phyloP scores from a whole-genome alignment of 1,284 basidiomycete genomes.

The Marasmius fiardii region DNA sequence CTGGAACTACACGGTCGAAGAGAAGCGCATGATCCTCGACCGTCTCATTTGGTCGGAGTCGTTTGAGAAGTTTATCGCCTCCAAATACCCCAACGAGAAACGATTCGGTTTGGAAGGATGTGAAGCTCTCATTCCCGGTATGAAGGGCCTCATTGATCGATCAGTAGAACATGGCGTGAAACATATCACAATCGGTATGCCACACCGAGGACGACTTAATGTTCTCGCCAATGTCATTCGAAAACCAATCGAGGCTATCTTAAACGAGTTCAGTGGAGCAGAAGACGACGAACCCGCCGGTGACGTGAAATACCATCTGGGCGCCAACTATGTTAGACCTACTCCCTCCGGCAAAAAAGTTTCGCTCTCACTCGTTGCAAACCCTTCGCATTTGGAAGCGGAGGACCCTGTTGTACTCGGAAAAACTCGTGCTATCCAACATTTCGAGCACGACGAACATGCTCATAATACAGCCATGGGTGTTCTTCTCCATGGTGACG shows the following conservation, averaged over 20 bases:
- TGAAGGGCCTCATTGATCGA: slow-evolving; percentile 98
- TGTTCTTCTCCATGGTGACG: slow-evolving; percentile 96
- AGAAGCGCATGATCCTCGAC: slow-evolving; percentile 99
- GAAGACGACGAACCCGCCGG: slow-evolving; percentile 81
- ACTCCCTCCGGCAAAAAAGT: slow-evolving; percentile 99
- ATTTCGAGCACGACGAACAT: slow-evolving; percentile 87
- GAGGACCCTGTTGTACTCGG: slow-evolving; percentile 98
- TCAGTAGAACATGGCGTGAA: slow-evolving; percentile 96
- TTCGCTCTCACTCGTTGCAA: slow-evolving; percentile 95
- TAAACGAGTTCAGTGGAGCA: slow-evolving; percentile 93
- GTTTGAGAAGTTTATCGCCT: slow-evolving; percentile 98
- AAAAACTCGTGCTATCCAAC: slow-evolving; percentile 95
- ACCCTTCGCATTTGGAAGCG: slow-evolving; percentile 97
- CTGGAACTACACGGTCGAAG: slow-evolving; percentile 98
- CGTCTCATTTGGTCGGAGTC: slow-evolving; percentile 99
- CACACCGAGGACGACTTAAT: slow-evolving; percentile 97
- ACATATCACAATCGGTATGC: slow-evolving; percentile 98
- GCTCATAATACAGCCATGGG: slow-evolving; percentile 85
- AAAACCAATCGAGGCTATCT: slow-evolving; percentile 96
- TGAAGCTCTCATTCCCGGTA: slow-evolving; percentile 96
- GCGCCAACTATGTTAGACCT: slow-evolving; percentile 98
- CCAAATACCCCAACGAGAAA: slow-evolving; percentile 99
- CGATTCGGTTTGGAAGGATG: slow-evolving; percentile 99
- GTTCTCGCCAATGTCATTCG: slow-evolving; percentile 98
- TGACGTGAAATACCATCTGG: slow-evolving; percentile 99